Base-by-base conservation (phyloP, 2,329 filamentous ascomycete species). In the Pyricularia grisea region DNA sequence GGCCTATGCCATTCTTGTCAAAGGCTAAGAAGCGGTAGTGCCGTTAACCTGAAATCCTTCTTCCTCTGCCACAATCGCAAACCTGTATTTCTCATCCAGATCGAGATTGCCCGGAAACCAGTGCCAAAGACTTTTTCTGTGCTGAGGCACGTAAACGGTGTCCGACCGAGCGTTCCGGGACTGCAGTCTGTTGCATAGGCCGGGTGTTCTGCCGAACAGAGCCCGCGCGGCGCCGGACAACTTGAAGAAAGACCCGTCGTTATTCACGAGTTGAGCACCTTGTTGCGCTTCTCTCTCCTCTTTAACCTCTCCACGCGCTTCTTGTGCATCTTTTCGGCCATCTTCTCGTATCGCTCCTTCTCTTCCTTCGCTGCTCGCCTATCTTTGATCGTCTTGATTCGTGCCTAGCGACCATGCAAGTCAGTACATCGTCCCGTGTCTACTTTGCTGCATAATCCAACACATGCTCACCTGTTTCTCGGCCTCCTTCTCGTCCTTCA, bases 291-390 rank as follows among this genome's bases (percentile, higher is more conserved):
- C 84, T 99, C 95, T 80, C 93, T 92, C 77, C 94, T 88, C 89
- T 93, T 97, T 79, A 97, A 81, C 74, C 95, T 88, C 81, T 99
- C 95, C 14, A 98, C 90, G 71, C 94, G 87, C 85, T 97, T 98
- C 80, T 88, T 89, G 82, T 98, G 94, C 95, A 99, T 98, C 83
- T 95, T 98, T 82, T 93, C 92, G 25, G 93, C 94, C 88, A 99
- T 88, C 83, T 94, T 92, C 79, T 93, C 92, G 77, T 94, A 98
- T 73, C 94, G 85, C 76, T 94, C 93, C 80, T 91, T 93, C 83
- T 98, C 95, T 75, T 93, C 94, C 85, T 97, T 98, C 68, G 90
- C 92, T 25, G 88, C 90, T 73, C 92, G 87, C 80, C 91, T 94
- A 72, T 97, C 93, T 76, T 91, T 94, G 77, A 98, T 92, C 12